Evolutionary conservation across 176 grass and related monocot genomes (phyloP).

Genomic region (Elaeis guineensis): DNA sequence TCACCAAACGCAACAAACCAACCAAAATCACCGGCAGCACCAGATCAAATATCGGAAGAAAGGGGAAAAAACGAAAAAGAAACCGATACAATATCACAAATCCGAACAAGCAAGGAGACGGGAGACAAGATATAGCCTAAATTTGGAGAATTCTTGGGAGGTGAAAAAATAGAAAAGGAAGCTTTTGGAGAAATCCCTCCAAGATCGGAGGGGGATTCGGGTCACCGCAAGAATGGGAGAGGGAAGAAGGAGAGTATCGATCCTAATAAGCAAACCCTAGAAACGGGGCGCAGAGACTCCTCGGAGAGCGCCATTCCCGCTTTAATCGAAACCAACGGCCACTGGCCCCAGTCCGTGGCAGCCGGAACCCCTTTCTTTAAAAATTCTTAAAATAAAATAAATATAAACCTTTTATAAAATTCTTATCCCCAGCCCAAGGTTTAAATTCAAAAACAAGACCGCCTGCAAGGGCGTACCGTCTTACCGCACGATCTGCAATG

Average conservation of each 20-base stretch:
- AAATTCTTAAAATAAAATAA: too few species aligned
- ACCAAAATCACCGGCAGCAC: constrained; percentile 1
- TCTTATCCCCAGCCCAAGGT: too few species aligned
- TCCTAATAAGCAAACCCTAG: constrained; percentile 3
- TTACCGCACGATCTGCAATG: too few species aligned
- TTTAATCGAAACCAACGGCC: constrained; percentile 19
- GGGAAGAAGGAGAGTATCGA: too few species aligned
- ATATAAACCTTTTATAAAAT: too few species aligned
- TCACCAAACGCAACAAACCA: constrained; percentile 6
- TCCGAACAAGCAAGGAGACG: constrained; percentile 6
- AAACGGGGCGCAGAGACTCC: constrained; percentile 5
- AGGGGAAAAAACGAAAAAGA: neutral
- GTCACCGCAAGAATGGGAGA: constrained; percentile 18
- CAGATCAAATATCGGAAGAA: neutral
- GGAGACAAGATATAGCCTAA: neutral
- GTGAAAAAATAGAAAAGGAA: constrained; percentile 1
- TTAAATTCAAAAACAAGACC: too few species aligned
- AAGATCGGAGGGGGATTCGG: constrained; percentile 14
- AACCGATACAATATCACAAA: neutral
- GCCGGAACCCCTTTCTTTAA: neutral
- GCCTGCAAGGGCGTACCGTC: too few species aligned
- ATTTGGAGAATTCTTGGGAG: neutral
- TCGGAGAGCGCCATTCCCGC: constrained; percentile 25
- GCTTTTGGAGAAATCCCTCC: constrained; percentile 1
- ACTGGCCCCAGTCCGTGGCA: neutral